These are phyloP conservation scores for Fusarium domesticum DNA, from an alignment of 2,329 filamentous ascomycete species.

Conservation along the genomic window DNA sequence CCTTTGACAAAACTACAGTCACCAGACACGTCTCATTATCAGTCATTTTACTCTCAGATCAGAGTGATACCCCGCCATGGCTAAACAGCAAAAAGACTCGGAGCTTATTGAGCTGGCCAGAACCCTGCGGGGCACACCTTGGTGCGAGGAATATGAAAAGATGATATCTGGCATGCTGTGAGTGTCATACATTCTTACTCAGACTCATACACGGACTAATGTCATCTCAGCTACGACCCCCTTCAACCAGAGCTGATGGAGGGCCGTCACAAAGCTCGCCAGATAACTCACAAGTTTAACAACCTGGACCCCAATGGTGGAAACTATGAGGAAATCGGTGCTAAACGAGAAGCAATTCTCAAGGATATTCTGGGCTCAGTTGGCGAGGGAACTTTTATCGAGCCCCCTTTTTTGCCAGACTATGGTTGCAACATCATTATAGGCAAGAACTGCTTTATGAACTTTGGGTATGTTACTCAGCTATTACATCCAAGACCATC, in stretches of 20 bases:
- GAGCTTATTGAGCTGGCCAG: slow-evolving; percentile 25
- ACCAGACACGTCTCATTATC: neutral
- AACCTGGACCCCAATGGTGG: slow-evolving; percentile 23
- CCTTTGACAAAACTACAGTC: too few relatives aligned
- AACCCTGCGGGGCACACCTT: slow-evolving; percentile 14
- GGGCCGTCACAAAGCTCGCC: slow-evolving; percentile 22
- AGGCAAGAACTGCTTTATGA: slow-evolving; percentile 62
- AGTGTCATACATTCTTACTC: neutral
- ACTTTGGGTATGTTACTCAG: slow-evolving; percentile 36
- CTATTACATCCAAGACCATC: rapidly evolving
- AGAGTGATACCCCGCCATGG: slow-evolving; percentile 9
- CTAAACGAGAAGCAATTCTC: slow-evolving; percentile 9
- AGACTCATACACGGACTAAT: neutral
- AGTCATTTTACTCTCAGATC: neutral
- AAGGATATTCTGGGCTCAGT: slow-evolving; percentile 19
- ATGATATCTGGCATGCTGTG: slow-evolving; percentile 31
- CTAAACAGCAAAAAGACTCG: slow-evolving; percentile 16
- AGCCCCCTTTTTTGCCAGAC: slow-evolving; percentile 60
- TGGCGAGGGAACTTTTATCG: slow-evolving; percentile 48
- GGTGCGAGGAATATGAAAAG: slow-evolving; percentile 27
- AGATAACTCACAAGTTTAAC: slow-evolving; percentile 23
- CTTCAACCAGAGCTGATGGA: slow-evolving; percentile 14
- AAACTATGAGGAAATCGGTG: slow-evolving; percentile 7
- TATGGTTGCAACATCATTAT: slow-evolving; percentile 65
- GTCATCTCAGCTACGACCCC: slow-evolving; percentile 22